These are phyloP conservation scores for Primulina eburnea DNA, from an alignment of 257 asterid genomes.

Conservation along the genomic window DNA sequence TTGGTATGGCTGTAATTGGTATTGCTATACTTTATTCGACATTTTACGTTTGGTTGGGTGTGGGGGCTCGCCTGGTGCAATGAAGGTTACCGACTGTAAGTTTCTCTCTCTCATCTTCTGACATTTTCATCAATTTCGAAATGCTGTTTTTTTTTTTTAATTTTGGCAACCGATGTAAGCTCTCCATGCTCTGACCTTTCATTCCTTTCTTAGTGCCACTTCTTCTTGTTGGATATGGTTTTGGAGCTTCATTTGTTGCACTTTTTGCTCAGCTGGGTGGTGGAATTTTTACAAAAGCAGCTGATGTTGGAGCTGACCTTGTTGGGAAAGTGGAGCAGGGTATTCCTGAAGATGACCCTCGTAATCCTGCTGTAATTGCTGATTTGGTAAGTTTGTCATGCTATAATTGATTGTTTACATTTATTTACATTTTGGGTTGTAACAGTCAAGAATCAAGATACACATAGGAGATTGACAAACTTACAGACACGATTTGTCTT, in stretches of 20 bases:
- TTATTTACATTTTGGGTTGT: slow-evolving; percentile 14
- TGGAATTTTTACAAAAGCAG: slow-evolving; percentile 95
- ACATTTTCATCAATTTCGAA: slow-evolving; percentile 10
- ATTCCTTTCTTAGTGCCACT: slow-evolving; percentile 71
- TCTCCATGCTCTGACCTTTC: slow-evolving; percentile 20
- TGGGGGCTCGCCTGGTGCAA: slow-evolving; percentile 84
- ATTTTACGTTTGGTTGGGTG: slow-evolving; percentile 86
- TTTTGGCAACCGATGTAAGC: slow-evolving; percentile 1
- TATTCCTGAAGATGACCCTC: slow-evolving; percentile 98
- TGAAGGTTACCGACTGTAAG: slow-evolving; percentile 94
- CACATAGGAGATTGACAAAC: slow-evolving; percentile 16
- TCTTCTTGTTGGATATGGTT: slow-evolving; percentile 98
- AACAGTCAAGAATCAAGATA: neutral
- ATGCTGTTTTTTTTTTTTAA: slow-evolving; percentile 12
- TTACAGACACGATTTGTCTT: neutral
- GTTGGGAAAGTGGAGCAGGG: slow-evolving; percentile 99
- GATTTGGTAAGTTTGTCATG: slow-evolving; percentile 62
- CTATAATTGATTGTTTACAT: slow-evolving; percentile 10
- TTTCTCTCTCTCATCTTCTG: slow-evolving; percentile 28
- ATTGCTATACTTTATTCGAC: slow-evolving; percentile 82
- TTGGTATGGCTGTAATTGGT: slow-evolving; percentile 97
- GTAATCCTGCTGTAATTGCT: slow-evolving; percentile 98
- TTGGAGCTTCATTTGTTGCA: slow-evolving; percentile 99
- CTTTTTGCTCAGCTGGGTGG: slow-evolving; percentile 99
- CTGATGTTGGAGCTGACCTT: slow-evolving; percentile 99